Base-by-base conservation (phyloP, 192 early-diverging fungal species). In the Kickxella alabastrina region DNA sequence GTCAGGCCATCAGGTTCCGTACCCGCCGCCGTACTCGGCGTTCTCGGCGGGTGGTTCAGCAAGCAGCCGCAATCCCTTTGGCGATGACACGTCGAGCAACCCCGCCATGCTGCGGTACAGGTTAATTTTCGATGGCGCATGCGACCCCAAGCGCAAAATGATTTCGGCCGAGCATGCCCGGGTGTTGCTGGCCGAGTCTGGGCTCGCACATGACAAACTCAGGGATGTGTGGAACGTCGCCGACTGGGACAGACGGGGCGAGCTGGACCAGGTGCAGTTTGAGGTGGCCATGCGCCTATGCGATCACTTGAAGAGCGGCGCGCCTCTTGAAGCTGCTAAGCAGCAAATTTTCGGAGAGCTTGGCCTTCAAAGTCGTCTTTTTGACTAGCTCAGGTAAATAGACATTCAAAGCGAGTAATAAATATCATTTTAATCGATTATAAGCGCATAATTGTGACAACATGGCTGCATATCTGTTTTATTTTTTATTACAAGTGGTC, bases 221-320 rank as follows among this genome's bases (percentile, higher is more conserved):
- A 80, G 83, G 22, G 82, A 88, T 47, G 73, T 93, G 7, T 92
- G 90, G 88, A 62, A 74, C 34, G 54, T 86, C 24, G 78, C 87
- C 15, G 89, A 92, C 49, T 90, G 88, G 87, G 85, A 87, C 49
- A 55, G 62, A 17, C 83, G 87, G 49, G 91, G 91, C n/a, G 89
- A 88, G 43, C 65, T 93, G 56, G 88, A 91, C 43, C 49, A 78
- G 35, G 90, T 92, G 47, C 86, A 93, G 72, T 93, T 92, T 63
- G 77, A 84, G 27, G 87, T 90, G 3, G 87, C 87, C 1, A 89
- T 93, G 88, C 85, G 87, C 55, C 52, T 89, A 18, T 75, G 73
- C 49, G 65, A 68, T 56, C 73, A 40, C 6, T 56, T 75, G 10
- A 57, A 57, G 27, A 64, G 57, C 34, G 49, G 58, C 0, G 61